Base-by-base conservation (phyloP, 139 green algal genomes). In the Klebsormidium nitens region DNA sequence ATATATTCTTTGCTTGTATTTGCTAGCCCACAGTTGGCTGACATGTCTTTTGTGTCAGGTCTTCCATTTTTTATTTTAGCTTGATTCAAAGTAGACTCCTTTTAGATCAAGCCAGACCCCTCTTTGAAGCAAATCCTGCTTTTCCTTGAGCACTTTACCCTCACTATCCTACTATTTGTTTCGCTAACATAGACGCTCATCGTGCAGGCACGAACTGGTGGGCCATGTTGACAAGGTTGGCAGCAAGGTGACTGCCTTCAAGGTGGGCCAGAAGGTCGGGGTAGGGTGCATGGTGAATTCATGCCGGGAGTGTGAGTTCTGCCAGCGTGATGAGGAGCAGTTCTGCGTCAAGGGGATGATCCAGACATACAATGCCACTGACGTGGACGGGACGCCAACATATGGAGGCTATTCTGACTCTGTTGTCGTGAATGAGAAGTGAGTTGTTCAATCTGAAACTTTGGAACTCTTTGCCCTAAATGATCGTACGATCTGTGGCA, bases 151-250 rank as follows among this genome's bases (percentile, higher is more conserved):
- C n/a, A n/a, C 32, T 63, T 36, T 63, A 8, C 31, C 55, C 55
- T 46, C 32, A 37, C 8, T 11, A 14, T 8, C 42, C 8, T 14
- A 14, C 42, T 49, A 49, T 14, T 49, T 14, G 14, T 49, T n/a
- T 14, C 42, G 40, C 35, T 67, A 76, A n/a, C n/a, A n/a, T n/a
- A n/a, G n/a, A n/a, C n/a, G 28, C 82, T 57, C 23, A 36, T 59
- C 31, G 49, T 59, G 0, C 60, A 69, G 60, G 5, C 89, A 95
- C 61, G 89, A 95, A 81, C 91, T 96, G 52, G 81, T 88, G 11
- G 90, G 90, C 56, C 84, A 95, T 19, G 87, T 96, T 23, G 86
- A 76, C 0, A 81, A 91, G 66, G 85, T 94, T 1, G 89, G 89
- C 32, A 19, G 37, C 23, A 63, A 85, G 3, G 83, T 88, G 1